Conservation (phyloP, 768 basidiomycete species). For the Pisolithus tinctorius region DNA sequence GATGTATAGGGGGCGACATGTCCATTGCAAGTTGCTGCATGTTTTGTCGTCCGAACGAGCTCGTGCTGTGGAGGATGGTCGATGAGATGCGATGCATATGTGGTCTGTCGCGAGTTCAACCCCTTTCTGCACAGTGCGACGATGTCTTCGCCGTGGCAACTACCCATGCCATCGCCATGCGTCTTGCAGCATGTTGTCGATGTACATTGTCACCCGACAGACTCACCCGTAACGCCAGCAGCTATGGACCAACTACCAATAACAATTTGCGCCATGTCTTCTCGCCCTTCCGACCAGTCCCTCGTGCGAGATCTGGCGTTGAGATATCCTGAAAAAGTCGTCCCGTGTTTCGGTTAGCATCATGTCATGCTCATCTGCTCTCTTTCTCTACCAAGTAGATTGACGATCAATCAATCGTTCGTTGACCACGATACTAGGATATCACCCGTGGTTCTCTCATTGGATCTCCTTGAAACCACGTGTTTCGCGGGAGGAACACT, state of each 20-base stretch:
- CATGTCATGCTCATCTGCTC: slow-evolving; percentile 4
- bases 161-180: slow-evolving; percentile 19
- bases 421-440: slow-evolving; percentile 42
- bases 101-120: not conserved
- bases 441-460: slow-evolving; percentile 94
- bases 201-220: slow-evolving; percentile 91
- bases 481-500: slow-evolving; percentile 65
- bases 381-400: slow-evolving; percentile 8
- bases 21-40: slow-evolving; percentile 25
- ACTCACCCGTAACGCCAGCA: slow-evolving; percentile 44
- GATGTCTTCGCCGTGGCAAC: not conserved
- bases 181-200: slow-evolving; percentile 72
- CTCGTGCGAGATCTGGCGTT: slow-evolving; percentile 62
- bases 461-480: slow-evolving; percentile 47
- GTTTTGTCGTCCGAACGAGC: slow-evolving; percentile 1
- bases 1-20: slow-evolving; percentile 41
- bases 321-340: slow-evolving; percentile 55
- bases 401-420: not conserved
- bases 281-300: slow-evolving; percentile 56
- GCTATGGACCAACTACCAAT: slow-evolving; percentile 54
- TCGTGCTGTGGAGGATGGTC: not conserved
- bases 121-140: not conserved
- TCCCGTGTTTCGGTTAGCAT: slow-evolving; percentile 84
- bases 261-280: slow-evolving; percentile 81
- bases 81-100: too few species aligned